Evolutionary conservation across 768 basidiomycete species (phyloP).

Genomic region (Lyophyllum shimeji): DNA sequence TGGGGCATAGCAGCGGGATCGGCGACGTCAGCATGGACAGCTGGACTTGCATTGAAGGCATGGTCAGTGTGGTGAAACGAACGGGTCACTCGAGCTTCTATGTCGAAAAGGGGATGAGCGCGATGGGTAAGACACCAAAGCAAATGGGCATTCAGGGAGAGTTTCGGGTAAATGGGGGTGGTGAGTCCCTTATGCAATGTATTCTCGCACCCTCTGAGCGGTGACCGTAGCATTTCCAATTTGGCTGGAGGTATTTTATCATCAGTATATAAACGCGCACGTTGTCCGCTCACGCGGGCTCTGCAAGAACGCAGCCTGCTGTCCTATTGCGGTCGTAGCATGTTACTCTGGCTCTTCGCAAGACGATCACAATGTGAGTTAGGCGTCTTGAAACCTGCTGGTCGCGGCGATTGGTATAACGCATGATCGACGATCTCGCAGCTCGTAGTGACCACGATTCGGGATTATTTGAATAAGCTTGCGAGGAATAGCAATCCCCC

Average conservation of each 20-base stretch:
- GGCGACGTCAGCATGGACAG: conserved; percentile 81
- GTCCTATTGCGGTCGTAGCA: conserved; percentile 76
- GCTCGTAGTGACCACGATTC: conserved; percentile 64
- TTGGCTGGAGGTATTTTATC: conserved; percentile 67
- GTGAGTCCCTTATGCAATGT: conserved; percentile 40
- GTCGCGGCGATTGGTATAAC: too few species aligned
- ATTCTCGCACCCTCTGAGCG: neutral
- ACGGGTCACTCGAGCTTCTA: conserved; percentile 87
- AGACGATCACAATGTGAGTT: conserved; percentile 74
- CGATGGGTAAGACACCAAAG: conserved; percentile 75
- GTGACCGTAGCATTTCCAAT: conserved; percentile 71
- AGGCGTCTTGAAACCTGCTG: neutral
- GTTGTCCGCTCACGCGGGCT: conserved; percentile 1
- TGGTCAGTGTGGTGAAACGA: conserved; percentile 74
- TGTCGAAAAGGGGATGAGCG: conserved; percentile 84
- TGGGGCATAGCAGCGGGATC: conserved; percentile 62
- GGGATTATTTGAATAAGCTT: conserved; percentile 71
- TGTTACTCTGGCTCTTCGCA: conserved; percentile 81
- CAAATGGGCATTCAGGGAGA: conserved; percentile 72
- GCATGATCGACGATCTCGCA: too few species aligned
- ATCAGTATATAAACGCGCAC: neutral
- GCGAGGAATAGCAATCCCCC: conserved; percentile 33
- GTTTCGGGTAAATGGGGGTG: conserved; percentile 70
- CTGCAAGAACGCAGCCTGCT: conserved; percentile 73
- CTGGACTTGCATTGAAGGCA: conserved; percentile 76